phyloP scores from a whole-genome alignment of 805 yeast species.

The Phaffomyces thermotolerans region DNA sequence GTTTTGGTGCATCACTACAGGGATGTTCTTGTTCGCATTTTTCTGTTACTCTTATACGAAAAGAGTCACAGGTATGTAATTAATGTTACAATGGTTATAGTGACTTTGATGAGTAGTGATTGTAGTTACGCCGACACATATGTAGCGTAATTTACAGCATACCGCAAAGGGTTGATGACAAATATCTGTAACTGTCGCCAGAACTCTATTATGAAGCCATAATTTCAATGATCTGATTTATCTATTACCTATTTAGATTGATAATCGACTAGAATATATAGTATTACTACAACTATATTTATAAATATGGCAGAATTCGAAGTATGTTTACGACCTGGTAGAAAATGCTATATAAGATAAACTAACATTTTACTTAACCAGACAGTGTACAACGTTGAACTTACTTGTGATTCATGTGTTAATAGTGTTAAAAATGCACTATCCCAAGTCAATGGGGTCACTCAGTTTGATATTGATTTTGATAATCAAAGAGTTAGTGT shows the following conservation, averaged over 20 bases:
- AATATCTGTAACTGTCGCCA: neutral
- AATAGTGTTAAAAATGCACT: conserved; percentile 35
- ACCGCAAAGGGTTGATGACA: neutral
- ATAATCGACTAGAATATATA: neutral
- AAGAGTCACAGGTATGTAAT: conserved; percentile 30
- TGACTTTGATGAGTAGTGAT: neutral
- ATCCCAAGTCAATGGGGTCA: conserved; percentile 41
- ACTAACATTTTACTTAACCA: neutral
- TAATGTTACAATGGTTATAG: neutral
- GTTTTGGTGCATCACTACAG: conserved; percentile 49
- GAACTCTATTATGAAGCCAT: neutral
- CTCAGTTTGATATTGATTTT: conserved; percentile 49
- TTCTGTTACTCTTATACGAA: conserved; percentile 43
- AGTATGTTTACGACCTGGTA: neutral
- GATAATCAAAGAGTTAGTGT: conserved; percentile 56
- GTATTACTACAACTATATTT: neutral
- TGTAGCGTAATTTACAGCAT: neutral
- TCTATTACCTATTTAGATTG: neutral
- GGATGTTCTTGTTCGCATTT: conserved; percentile 42
- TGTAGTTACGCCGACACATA: neutral
- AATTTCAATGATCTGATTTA: neutral
- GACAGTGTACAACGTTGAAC: conserved; percentile 77
- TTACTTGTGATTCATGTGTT: conserved; percentile 58
- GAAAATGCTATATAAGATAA: neutral
- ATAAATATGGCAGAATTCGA: conserved; percentile 4